Conservation (phyloP, 169 alveolate genomes). For the Cryptosporidium sp. region DNA sequence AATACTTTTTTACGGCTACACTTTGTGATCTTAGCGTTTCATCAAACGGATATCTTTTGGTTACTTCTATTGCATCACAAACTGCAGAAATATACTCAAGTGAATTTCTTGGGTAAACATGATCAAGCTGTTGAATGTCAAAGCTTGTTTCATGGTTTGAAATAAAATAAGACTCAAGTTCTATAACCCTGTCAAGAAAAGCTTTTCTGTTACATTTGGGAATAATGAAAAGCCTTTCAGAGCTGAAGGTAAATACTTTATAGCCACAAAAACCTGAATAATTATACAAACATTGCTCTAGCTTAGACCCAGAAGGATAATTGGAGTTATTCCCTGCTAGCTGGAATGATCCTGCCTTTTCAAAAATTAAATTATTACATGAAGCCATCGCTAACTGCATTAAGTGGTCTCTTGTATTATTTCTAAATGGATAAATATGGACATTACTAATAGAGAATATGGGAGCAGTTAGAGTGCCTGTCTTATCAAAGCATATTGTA, state of each 20-base stretch:
- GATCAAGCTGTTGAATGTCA: neutral
- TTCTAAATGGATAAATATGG: slow-evolving; percentile 11
- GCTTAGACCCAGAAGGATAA: slow-evolving; percentile 49
- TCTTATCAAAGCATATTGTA: slow-evolving; percentile 59
- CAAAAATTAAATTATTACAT: slow-evolving; percentile 50
- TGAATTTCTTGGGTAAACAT: neutral
- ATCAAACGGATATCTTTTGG: slow-evolving; percentile 59
- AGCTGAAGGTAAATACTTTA: neutral
- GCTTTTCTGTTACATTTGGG: neutral
- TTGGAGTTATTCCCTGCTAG: neutral
- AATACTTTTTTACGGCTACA: slow-evolving; percentile 23
- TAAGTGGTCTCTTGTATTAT: neutral
- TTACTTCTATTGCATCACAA: slow-evolving; percentile 23
- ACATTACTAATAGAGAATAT: slow-evolving; percentile 6
- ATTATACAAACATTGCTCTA: slow-evolving; percentile 32
- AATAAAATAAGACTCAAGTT: neutral
- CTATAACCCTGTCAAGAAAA: neutral
- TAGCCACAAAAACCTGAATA: slow-evolving; percentile 46
- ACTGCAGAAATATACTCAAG: slow-evolving; percentile 25
- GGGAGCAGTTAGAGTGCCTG: slow-evolving; percentile 49
- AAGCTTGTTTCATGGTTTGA: neutral
- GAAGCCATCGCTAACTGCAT: slow-evolving; percentile 29
- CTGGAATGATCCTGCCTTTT: neutral
- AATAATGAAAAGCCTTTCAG: slow-evolving; percentile 47
- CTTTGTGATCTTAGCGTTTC: slow-evolving; percentile 25